phyloP scores from a whole-genome alignment of 768 basidiomycete species.

The Collybia sordida region DNA sequence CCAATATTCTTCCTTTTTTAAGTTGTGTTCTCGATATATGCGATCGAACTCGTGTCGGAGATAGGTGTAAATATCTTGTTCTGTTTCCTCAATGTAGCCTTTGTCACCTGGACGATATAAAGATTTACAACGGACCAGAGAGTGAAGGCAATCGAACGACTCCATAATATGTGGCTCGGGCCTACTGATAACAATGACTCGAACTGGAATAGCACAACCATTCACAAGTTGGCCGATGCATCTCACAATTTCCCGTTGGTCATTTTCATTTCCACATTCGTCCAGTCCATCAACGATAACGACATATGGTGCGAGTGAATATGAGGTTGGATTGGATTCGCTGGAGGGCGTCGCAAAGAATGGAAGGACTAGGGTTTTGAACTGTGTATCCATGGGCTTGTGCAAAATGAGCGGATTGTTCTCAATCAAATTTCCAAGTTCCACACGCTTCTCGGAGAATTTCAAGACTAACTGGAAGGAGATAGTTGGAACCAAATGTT shows the following conservation, averaged over 20 bases:
- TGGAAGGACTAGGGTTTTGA: not conserved
- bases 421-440: not conserved
- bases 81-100: too few species aligned
- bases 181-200: conserved; percentile 2
- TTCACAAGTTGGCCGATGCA: not conserved
- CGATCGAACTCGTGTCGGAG: too few species aligned
- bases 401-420: not conserved
- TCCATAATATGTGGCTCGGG: not conserved
- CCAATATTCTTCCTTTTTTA: too few species aligned
- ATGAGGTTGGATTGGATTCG: too few species aligned
- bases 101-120: too few species aligned
- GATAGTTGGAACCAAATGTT: conserved; percentile 27
- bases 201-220: not conserved
- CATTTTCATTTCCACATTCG: not conserved
- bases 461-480: conserved; percentile 20
- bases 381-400: not conserved
- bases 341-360: too few species aligned
- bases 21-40: too few species aligned
- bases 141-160: not conserved
- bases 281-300: not conserved
- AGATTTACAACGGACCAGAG: too few species aligned
- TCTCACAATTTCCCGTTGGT: not conserved
- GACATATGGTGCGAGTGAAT: not conserved
- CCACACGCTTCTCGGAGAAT: conserved; percentile 1
- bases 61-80: too few species aligned